These are phyloP conservation scores for Geranomyces michiganensis DNA, from an alignment of 192 early-diverging fungal genomes.

Conservation along the genomic window DNA sequence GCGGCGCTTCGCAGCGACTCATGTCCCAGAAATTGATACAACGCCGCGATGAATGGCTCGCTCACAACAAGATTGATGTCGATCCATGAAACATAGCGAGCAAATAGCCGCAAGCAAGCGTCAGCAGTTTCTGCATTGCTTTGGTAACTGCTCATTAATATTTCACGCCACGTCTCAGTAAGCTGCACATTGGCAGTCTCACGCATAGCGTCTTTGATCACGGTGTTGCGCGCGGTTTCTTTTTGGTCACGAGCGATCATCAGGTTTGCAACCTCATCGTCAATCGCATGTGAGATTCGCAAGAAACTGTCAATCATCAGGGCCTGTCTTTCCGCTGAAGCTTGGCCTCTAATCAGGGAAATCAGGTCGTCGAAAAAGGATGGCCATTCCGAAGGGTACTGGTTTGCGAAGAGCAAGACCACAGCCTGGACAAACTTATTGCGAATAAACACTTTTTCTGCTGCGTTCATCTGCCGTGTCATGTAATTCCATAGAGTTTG, in stretches of 20 bases:
- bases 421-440: slow-evolving; percentile 87
- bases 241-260: slow-evolving; percentile 67
- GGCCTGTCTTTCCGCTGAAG: slow-evolving; percentile 33
- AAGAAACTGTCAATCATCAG: slow-evolving; percentile 76
- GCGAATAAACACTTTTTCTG: slow-evolving; percentile 57
- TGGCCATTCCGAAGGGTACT: slow-evolving; percentile 86
- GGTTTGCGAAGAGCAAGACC: slow-evolving; percentile 76
- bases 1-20: slow-evolving; percentile 68
- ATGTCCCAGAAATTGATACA: slow-evolving; percentile 72
- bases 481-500: slow-evolving; percentile 43
- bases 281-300: slow-evolving; percentile 74
- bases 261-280: slow-evolving; percentile 85
- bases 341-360: slow-evolving; percentile 47
- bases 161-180: slow-evolving; percentile 73
- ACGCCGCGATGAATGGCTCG: slow-evolving; percentile 71
- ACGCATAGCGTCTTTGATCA: slow-evolving; percentile 91
- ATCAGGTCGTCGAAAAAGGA: slow-evolving; percentile 88
- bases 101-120: slow-evolving; percentile 71
- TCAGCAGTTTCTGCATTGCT: slow-evolving; percentile 64
- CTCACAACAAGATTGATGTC: slow-evolving; percentile 90
- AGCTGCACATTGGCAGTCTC: slow-evolving; percentile 73
- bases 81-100: slow-evolving; percentile 92
- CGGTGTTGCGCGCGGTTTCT: slow-evolving; percentile 72
- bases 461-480: slow-evolving; percentile 39
- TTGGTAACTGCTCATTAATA: slow-evolving; percentile 65